Evolutionary conservation across 2,329 filamentous ascomycete species (phyloP), one percentile per base, ranked within the genome.

Genomic region (Uncinocarpus reesii): DNA sequence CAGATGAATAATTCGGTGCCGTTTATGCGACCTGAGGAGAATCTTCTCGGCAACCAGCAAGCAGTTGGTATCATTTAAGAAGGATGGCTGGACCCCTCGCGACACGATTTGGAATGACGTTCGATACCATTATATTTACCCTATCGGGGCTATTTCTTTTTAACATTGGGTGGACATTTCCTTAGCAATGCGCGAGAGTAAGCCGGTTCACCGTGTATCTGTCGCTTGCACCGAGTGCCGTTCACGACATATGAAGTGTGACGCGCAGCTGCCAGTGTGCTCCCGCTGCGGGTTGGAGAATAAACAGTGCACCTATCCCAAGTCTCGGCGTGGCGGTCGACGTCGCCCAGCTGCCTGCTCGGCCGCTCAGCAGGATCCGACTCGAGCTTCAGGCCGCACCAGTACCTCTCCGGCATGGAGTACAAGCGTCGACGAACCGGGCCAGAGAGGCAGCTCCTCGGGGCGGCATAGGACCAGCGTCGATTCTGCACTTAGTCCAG

Each of bases 251-350:
- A 60, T 72, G 26, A 71, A 70, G 61, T 75, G 71, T 53, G 72
- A 73, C 52, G 71, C 66, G 31, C 65, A 61, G 37, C 62, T 62
- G 48, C 71, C 71, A 23, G 56, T 56, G 15, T 74, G 71, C 49
- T 61, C 57, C 45, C 68, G 71, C 20, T 74, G 71, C 54, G 53
- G 56, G 29, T 55, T 58, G 15, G 66, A 67, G 37, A 65, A 64
- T 21, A 71, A 70, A 49, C 60, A 68, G 23, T 76, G 72, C 48
- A 65, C 64, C 49, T 75, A 75, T 57, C 64, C 69, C 16, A 69
- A 69, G 52, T 75, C 73, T 10, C 64, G 72, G 29, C 63, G 73
- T 54, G 72, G 73, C 2, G 60, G 53, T 47, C 60, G n/a, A 29
- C 59, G 52, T 50, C 57, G 24, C 49, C 58, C 48, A 49, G 54